Percentiles rank a stretch among this genome's conserved stretches.
Conservation (phyloP, 352 stramenopile species). For the Stramenopiles sp. region DNA sequence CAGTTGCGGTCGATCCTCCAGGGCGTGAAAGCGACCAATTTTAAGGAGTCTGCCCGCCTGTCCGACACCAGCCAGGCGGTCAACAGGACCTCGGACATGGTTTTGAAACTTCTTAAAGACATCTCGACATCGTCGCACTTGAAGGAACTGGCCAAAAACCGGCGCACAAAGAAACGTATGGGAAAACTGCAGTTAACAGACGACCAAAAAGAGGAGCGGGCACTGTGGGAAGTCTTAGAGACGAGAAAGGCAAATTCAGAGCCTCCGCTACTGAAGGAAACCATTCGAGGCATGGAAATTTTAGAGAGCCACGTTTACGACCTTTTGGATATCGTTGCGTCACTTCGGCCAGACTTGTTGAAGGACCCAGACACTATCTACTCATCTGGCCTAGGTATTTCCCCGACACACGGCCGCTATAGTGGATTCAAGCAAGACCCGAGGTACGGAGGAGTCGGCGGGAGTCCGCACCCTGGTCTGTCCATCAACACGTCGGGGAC, state of each 20-base stretch:
- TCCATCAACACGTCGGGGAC: too few relatives aligned
- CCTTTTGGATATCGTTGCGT: slow-evolving; percentile 3
- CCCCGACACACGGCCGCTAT: too few relatives aligned
- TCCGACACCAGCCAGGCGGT: background rate
- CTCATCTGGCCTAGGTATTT: too few relatives aligned
- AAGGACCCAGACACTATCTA: background rate
- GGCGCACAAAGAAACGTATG: background rate
- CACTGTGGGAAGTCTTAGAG: slow-evolving; percentile 2
- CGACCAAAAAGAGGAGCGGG: slow-evolving; percentile 2
- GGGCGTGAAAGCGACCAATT: background rate
- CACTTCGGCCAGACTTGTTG: background rate
- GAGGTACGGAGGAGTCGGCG: too few relatives aligned
- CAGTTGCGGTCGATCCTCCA: background rate
- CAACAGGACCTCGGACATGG: background rate
- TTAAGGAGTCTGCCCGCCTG: background rate
- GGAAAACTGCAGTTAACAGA: background rate
- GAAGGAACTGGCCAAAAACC: background rate
- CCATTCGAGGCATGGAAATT: slow-evolving; percentile 7
- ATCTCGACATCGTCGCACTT: background rate
- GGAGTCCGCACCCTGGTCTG: too few relatives aligned
- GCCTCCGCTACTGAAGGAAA: slow-evolving; percentile 4
- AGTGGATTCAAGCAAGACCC: too few relatives aligned
- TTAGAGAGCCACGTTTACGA: slow-evolving; percentile 9
- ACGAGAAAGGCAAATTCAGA: slow-evolving; percentile 5
- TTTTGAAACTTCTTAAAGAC: slow-evolving; percentile 12